Base-by-base conservation (phyloP, 805 yeast species). In the Kluyveromyces lactis region DNA sequence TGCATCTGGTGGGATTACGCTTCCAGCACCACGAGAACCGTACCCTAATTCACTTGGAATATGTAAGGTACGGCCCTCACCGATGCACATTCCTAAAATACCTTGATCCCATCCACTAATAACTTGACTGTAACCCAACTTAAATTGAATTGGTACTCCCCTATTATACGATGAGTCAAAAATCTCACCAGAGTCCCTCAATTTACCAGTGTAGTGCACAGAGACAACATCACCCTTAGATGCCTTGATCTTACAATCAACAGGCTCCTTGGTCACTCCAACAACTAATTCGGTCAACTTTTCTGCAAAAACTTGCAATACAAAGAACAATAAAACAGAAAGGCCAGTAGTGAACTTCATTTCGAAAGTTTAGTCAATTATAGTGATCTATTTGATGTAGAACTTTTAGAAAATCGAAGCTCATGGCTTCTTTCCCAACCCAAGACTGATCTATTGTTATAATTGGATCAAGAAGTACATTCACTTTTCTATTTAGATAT, bases 21-120 rank as follows among this genome's bases (percentile, higher is more conserved):
- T 81, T 28, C 86, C 86, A 39, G 85, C 78, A 36, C 87, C 94
- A 41, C 78, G 58, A 21, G 64, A 62, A 38, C 97, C 97, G 51
- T 87, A 87, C 6, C 75, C 96, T 49, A 86, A 60, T 24, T 72
- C 69, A 4, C 94, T 72, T 34, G 96, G 95, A 55, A 89, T 85
- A 21, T 77, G 73, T 50, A 87, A 68, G 49, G 73, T 79, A 56
- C 96, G 74, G 65, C 79, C 70, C 61, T 87, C 96, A 33, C 95
- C 95, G 58, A 85, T 67, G 63, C 97, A 87, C 94, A 84, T 84
- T 26, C 81, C 78, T 28, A 68, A 50, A 37, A 86, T 64, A 31
- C 96, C 96, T 62, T 80, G 76, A 47, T 87, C 97, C 96, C 96
- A 87, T 43, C 97, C 96, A 44, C 69, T 55, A 55, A 87, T 87